A percentile compares a stretch with the other conserved stretches of the same genome.
Evolutionary conservation across 305 asterid species (phyloP).

Genomic region (Lippia alba): DNA sequence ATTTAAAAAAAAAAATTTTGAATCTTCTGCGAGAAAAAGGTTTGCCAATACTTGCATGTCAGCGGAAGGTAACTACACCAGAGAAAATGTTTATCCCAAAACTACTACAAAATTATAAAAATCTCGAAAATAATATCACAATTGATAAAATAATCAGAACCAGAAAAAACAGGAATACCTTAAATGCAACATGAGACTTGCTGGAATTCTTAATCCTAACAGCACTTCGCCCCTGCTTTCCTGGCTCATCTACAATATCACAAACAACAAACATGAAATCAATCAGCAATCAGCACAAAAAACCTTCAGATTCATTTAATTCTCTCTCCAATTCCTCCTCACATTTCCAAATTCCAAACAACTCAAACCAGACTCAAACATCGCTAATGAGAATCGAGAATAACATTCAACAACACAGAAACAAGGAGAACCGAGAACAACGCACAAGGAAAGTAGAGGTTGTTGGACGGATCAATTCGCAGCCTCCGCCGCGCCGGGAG

Average conservation of each 20-base stretch:
- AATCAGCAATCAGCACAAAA: slow-evolving; percentile 5
- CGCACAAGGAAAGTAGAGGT: slow-evolving; percentile 70
- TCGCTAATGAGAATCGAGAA: background rate
- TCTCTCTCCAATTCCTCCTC: slow-evolving; percentile 19
- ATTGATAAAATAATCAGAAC: slow-evolving; percentile 12
- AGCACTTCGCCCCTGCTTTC: slow-evolving; percentile 70
- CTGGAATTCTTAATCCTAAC: slow-evolving; percentile 60
- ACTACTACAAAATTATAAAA: background rate
- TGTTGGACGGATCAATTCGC: slow-evolving; percentile 67
- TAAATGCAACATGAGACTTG: slow-evolving; percentile 64
- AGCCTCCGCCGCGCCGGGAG: slow-evolving; percentile 69
- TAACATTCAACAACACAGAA: slow-evolving; percentile 1
- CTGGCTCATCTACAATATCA: slow-evolving; percentile 60
- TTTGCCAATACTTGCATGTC: slow-evolving; percentile 3
- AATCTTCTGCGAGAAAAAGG: background rate
- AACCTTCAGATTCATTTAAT: slow-evolving; percentile 11
- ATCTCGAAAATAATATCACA: background rate
- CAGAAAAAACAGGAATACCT: slow-evolving; percentile 41
- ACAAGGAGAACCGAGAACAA: background rate
- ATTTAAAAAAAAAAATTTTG: too few relatives aligned
- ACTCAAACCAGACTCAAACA: background rate
- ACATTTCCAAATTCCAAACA: background rate
- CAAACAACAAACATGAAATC: slow-evolving; percentile 11
- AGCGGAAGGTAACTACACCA: background rate
- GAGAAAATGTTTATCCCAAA: background rate